Conservation (phyloP, 805 yeast species). For the Wickerhamomyces alni region DNA sequence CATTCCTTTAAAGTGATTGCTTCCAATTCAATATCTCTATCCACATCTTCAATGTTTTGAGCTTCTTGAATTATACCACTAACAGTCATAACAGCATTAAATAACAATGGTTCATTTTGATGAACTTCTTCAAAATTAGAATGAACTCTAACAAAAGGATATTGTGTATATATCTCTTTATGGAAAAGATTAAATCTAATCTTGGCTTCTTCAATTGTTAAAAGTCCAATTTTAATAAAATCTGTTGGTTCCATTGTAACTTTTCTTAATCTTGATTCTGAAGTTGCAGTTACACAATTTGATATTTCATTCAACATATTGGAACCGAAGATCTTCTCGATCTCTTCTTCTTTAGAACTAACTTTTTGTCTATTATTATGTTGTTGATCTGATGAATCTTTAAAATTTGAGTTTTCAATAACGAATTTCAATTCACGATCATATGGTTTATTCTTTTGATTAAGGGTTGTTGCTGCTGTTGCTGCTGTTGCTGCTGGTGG, state of each 20-base stretch:
- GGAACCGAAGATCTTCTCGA: conserved; percentile 36
- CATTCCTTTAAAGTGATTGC: conserved; percentile 45
- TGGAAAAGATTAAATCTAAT: conserved; percentile 46
- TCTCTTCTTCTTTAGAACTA: conserved; percentile 28
- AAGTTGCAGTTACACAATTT: conserved; percentile 37
- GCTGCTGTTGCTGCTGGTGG: no score
- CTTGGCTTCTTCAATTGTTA: conserved; percentile 56
- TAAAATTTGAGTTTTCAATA: neutral
- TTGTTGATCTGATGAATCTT: conserved; percentile 8
- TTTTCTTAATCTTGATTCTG: conserved; percentile 28
- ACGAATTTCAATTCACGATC: neutral
- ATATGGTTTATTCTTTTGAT: neutral
- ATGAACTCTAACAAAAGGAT: conserved; percentile 56
- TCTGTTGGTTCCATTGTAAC: conserved; percentile 30
- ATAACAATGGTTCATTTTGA: conserved; percentile 49
- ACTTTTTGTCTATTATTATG: conserved; percentile 23
- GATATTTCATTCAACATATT: conserved; percentile 39
- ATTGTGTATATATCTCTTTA: conserved; percentile 36
- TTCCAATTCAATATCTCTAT: conserved; percentile 43
- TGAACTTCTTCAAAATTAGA: conserved; percentile 40
- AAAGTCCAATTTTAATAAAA: conserved; percentile 49
- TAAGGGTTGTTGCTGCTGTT: neutral
- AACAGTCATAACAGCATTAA: conserved; percentile 59
- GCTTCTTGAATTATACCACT: conserved; percentile 39
- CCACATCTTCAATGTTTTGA: conserved; percentile 25